Evolutionary conservation across 208 protist genomes (phyloP), one percentile per base, ranked within the genome.

Genomic region (Leishmania amazonensis): DNA sequence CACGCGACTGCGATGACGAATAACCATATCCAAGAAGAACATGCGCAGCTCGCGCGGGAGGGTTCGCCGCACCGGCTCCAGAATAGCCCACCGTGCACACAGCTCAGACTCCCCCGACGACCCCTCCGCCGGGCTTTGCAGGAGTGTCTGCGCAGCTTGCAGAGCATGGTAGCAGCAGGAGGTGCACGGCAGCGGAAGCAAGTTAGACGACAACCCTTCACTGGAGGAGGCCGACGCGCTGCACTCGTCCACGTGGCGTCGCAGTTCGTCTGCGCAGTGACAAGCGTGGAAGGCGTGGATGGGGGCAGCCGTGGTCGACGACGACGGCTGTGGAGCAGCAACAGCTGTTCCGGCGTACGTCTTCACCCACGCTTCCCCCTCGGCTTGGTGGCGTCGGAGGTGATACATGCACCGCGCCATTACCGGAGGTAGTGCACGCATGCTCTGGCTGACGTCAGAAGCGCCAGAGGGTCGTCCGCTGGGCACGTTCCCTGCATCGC

Each of bases 21-120:
- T 77, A 35, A 80, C 35, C 75, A 87, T 82, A 54, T 87, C 78
- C 0, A 87, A 28, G 31, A 87, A 74, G 49, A 83, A 87, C 79
- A 83, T 76, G 19, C 83, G 83, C 15, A 87, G 75, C 28, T 83
- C 75, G 8, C 75, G 65, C 5, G 83, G 83, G 70, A 87, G 82
- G 71, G 81, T 45, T 9, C 76, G 45, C 15, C 75, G 79, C 40
- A 78, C 81, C 17, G 62, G 75, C 64, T 9, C 53, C 78, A 77
- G 54, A 47, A 76, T 71, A 15, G 24, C 4, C 81, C 81, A 84
- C 28, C 81, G 81, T 8, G 21, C 35, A 21, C 49, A 45, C 68
- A 84, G 58, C 54, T 76, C 81, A 40, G 31, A 60, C 54, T 35
- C 47, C 38, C 4, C 53, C 15, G 8, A 42, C 57, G 28, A 70